Conservation (phyloP, 768 basidiomycete species). For the Lyophyllum shimeji region DNA sequence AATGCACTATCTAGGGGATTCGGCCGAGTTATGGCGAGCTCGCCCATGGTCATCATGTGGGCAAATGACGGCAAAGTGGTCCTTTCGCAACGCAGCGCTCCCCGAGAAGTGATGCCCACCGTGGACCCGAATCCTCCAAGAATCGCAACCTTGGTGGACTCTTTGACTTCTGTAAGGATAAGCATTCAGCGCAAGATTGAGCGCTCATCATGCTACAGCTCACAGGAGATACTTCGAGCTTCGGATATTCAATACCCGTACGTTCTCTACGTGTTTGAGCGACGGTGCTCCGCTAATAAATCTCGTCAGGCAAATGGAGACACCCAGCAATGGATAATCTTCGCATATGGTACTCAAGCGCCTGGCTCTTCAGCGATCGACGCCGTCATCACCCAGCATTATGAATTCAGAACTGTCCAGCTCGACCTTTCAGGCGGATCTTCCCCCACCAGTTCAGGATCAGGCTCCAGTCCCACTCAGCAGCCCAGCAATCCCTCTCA, state of each 20-base stretch:
- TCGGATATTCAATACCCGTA: conserved; percentile 53
- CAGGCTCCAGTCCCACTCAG: conserved; percentile 18
- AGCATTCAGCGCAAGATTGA: not conserved
- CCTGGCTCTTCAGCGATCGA: conserved; percentile 46
- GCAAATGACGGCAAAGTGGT: conserved; percentile 63
- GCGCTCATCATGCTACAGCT: conserved; percentile 27
- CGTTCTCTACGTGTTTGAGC: conserved; percentile 15
- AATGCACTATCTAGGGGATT: conserved; percentile 48
- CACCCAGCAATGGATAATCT: conserved; percentile 50
- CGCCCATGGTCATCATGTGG: conserved; percentile 78
- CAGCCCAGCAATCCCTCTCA: conserved; percentile 17
- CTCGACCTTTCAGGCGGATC: conserved; percentile 47
- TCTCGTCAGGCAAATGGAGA: conserved; percentile 39
- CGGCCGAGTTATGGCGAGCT: conserved; percentile 50
- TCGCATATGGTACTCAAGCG: conserved; percentile 50
- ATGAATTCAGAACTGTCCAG: conserved; percentile 35
- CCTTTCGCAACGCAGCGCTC: conserved; percentile 62
- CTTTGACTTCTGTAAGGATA: conserved; percentile 37
- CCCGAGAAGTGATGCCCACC: conserved; percentile 53
- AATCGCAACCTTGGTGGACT: conserved; percentile 38
- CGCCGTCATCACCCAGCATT: conserved; percentile 49
- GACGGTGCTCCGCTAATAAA: not conserved
- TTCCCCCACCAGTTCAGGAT: conserved; percentile 21
- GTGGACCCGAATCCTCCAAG: conserved; percentile 54
- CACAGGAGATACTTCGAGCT: conserved; percentile 40